Base-by-base conservation (phyloP, 2,329 filamentous ascomycete genomes). In the Paecilomyces sp. region DNA sequence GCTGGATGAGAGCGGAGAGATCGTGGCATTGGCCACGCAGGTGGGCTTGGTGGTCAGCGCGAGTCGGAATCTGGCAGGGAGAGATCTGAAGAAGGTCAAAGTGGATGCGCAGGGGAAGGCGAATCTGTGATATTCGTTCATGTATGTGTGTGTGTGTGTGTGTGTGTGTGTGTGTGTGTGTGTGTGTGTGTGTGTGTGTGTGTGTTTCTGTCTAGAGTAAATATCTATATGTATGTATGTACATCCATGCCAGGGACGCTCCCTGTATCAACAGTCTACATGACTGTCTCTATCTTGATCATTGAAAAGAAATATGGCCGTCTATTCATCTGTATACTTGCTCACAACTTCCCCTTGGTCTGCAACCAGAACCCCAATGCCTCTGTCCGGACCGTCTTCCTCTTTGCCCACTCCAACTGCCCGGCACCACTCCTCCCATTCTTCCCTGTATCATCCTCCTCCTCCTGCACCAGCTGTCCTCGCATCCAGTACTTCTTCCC, bases 21-120 rank as follows among this genome's bases (percentile, higher is more conserved):
- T 91, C 47, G 81, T 92, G 30, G 87, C 87, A 1, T 67, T 90
- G 62, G 87, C 85, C 68, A 82, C 86, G 65, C 88, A 92, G 72
- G 82, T 91, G 61, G 82, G 81, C 22, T 76, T 91, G 68, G 82
- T 88, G 31, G 67, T 91, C 54, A 79, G 80, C 60, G 80, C 83
- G n/a, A 81, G 81, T 66, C 83, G 88, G 65, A 92, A 91, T 73
- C 74, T 75, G n/a, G 79, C 83, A 41, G 76, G 77, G 53, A 77
- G 80, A 62, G 76, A 77, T 54, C 78, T 67, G 65, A 60, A 63
- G 57, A 69, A 66, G 57, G 63, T 68, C 61, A 62, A 62, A 53
- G 36, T 55, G 67, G 60, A 66, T 15, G 13, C 12, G 15, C 12
- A 41, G 12, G 64, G 58, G 59, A 60, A n/a, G 41, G 28, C 34